Percentiles rank a stretch among this genome's conserved stretches.
These are phyloP conservation scores for Oryza brachyantha DNA, from an alignment of 176 grass and related monocot species.

Conservation along the genomic window DNA sequence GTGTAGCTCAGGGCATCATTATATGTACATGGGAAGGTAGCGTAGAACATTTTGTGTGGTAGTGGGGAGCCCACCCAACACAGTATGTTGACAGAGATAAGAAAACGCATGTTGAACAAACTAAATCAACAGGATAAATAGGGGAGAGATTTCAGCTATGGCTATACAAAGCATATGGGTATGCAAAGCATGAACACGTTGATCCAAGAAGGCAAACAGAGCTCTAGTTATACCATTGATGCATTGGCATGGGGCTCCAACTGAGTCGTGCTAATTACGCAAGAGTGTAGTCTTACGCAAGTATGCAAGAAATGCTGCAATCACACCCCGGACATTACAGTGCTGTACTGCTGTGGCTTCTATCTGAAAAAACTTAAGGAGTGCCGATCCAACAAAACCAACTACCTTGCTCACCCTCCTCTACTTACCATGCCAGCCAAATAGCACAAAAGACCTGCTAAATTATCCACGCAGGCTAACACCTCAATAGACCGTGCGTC, in stretches of 20 bases:
- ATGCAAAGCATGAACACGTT: background rate
- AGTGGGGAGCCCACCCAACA: background rate
- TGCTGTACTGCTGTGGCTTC: background rate
- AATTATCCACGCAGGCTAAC: background rate
- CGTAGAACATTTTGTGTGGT: too few species aligned
- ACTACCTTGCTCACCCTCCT: background rate
- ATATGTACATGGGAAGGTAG: too few species aligned
- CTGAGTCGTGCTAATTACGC: background rate
- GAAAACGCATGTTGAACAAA: background rate
- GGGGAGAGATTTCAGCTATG: background rate
- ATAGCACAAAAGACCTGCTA: background rate
- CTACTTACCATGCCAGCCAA: background rate
- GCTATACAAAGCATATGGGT: too few species aligned
- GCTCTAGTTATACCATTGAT: background rate
- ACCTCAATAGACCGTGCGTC: too few species aligned
- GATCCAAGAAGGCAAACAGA: background rate
- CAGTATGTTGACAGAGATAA: background rate
- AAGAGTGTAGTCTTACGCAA: too few species aligned
- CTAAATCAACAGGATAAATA: background rate
- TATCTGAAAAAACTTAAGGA: background rate
- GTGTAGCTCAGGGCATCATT: too few species aligned
- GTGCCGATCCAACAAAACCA: background rate
- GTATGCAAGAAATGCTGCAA: too few species aligned
- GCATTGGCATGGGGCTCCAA: background rate
- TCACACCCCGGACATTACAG: background rate